Percentiles rank a stretch among this genome's conserved stretches.
Evolutionary conservation across 495 filamentous ascomycete species (phyloP).

Genomic region (Penicillium herquei): DNA sequence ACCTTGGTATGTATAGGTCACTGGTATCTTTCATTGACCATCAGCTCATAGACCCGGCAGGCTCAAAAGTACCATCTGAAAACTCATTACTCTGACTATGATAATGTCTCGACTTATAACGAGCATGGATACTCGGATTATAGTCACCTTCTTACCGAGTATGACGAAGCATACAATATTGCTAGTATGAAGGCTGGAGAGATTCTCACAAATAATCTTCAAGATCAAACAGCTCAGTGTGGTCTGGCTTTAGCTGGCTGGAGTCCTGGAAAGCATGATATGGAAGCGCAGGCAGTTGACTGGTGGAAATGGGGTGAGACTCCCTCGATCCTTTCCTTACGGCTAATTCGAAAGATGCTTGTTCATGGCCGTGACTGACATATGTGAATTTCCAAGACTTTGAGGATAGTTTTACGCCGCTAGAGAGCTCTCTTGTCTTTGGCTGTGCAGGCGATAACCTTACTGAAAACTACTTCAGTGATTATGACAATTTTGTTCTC

Average conservation of each 20-base stretch:
- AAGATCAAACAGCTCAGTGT: constrained; percentile 61
- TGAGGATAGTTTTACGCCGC: constrained; percentile 53
- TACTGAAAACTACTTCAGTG: constrained; percentile 48
- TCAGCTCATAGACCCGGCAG: constrained; percentile 13
- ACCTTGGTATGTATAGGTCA: constrained; percentile 42
- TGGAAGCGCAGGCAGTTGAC: constrained; percentile 60
- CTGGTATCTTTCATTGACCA: background rate
- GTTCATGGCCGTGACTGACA: constrained; percentile 11
- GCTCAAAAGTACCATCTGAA: constrained; percentile 61
- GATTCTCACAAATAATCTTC: constrained; percentile 57
- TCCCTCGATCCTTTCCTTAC: background rate
- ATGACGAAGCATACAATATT: constrained; percentile 47
- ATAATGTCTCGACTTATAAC: constrained; percentile 59
- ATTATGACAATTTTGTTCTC: constrained; percentile 66
- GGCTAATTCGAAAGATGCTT: too few relatives aligned
- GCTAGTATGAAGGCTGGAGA: constrained; percentile 57
- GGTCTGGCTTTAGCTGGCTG: constrained; percentile 62
- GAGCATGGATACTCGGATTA: constrained; percentile 54
- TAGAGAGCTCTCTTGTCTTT: constrained; percentile 47
- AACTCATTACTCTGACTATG: constrained; percentile 64
- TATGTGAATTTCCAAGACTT: constrained; percentile 44
- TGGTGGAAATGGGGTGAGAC: constrained; percentile 58
- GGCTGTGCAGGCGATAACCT: constrained; percentile 46
- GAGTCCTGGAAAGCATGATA: constrained; percentile 57
- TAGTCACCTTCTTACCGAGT: constrained; percentile 48